A percentile compares a stretch with the other conserved stretches of the same genome.
Evolutionary conservation across 257 asterid genomes (phyloP).

Genomic region (Anisodus acutangulus): DNA sequence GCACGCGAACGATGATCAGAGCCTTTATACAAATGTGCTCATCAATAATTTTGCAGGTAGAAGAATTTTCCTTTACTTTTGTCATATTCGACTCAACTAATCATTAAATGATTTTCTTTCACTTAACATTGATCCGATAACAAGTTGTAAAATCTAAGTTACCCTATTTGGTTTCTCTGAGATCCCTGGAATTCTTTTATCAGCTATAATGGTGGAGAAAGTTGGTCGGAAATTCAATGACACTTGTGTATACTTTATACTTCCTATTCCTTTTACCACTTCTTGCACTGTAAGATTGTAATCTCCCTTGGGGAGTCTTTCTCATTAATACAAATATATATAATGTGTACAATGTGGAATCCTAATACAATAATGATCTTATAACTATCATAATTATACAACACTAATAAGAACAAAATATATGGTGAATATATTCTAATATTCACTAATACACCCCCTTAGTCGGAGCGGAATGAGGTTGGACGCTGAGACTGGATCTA

Average conservation of each 20-base stretch:
- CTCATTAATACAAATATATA: too few species aligned
- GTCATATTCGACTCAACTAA: background rate
- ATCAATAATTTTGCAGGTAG: constrained; percentile 79
- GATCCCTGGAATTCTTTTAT: constrained; percentile 71
- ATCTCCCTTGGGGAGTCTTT: too few species aligned
- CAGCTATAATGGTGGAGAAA: constrained; percentile 67
- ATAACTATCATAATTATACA: too few species aligned
- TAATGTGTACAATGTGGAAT: too few species aligned
- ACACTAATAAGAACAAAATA: too few species aligned
- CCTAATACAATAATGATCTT: too few species aligned
- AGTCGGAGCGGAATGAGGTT: too few species aligned
- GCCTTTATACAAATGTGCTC: constrained; percentile 64
- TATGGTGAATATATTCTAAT: too few species aligned
- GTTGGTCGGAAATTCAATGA: constrained; percentile 74
- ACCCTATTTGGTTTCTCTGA: constrained; percentile 50
- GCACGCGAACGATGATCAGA: constrained; percentile 36
- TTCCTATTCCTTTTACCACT: constrained; percentile 62
- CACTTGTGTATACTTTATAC: constrained; percentile 50
- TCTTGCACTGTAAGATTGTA: constrained; percentile 25
- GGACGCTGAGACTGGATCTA: too few species aligned
- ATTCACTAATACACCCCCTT: too few species aligned
- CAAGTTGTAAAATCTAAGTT: background rate
- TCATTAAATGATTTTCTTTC: background rate
- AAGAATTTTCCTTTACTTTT: constrained; percentile 4
- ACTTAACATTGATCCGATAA: background rate